Conservation (phyloP, 2,329 filamentous ascomycete species). For the Cladosporium sp. region DNA sequence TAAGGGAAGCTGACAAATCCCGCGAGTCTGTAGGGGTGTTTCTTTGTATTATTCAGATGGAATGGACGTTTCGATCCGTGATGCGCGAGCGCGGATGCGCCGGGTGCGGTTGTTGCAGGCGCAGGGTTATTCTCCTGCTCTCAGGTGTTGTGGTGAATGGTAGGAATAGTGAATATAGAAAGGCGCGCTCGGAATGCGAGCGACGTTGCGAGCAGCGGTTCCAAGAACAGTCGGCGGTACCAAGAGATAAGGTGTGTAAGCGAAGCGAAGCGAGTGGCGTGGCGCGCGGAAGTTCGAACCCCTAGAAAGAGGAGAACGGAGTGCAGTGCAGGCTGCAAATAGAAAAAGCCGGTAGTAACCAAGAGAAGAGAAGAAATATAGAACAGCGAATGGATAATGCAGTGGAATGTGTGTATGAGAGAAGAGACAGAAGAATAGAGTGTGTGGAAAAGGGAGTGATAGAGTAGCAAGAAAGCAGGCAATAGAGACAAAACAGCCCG, state of each 20-base stretch:
- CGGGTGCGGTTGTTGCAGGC: not conserved
- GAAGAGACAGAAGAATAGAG: not conserved
- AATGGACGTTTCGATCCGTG: not conserved
- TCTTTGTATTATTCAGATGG: not conserved
- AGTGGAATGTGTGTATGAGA: not conserved
- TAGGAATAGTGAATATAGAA: not conserved
- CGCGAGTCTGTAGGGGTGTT: not conserved
- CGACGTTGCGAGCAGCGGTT: constrained; percentile 7
- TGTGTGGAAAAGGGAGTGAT: not conserved
- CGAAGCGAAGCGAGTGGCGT: constrained; percentile 15
- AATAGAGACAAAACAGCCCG: constrained; percentile 11
- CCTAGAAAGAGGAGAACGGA: not conserved
- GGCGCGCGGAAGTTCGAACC: not conserved
- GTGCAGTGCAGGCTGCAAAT: not conserved
- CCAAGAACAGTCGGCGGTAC: constrained; percentile 7
- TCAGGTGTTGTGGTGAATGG: not conserved
- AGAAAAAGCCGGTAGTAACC: not conserved
- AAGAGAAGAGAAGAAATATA: not conserved
- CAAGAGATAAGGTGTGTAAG: constrained; percentile 19
- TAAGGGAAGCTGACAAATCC: constrained; percentile 7
- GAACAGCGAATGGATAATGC: not conserved
- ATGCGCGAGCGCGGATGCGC: constrained; percentile 10
- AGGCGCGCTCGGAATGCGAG: not conserved
- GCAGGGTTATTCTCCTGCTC: not conserved
- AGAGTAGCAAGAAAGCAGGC: not conserved